phyloP scores from a whole-genome alignment of 257 asterid genomes.

The Salvia rosmarinus region DNA sequence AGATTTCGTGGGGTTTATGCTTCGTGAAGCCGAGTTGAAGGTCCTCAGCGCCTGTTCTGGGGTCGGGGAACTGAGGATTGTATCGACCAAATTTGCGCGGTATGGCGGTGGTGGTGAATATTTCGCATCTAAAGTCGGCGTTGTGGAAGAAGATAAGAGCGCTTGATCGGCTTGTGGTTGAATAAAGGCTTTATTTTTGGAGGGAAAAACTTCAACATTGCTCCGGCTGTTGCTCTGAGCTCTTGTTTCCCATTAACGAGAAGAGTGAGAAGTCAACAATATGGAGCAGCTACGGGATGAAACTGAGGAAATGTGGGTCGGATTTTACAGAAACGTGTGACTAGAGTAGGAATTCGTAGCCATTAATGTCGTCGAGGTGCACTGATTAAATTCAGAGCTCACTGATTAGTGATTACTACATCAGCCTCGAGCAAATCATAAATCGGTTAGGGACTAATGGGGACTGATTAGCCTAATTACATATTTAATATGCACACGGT shows the following conservation, averaged over 20 bases:
- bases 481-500: too few species aligned
- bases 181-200: constrained; percentile 38
- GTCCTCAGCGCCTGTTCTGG: constrained; percentile 54
- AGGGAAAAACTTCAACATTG: constrained; percentile 45
- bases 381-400: neutral
- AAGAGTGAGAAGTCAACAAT: neutral
- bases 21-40: constrained; percentile 55
- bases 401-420: neutral
- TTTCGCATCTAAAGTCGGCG: constrained; percentile 29
- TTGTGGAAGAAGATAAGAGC: constrained; percentile 35
- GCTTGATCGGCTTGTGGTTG: constrained; percentile 22
- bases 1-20: constrained; percentile 45
- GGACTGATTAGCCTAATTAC: too few species aligned
- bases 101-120: constrained; percentile 45
- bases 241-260: constrained; percentile 30
- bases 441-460: too few species aligned
- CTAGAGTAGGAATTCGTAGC: neutral
- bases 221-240: constrained; percentile 19
- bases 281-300: neutral
- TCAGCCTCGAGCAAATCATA: neutral
- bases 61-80: constrained; percentile 59
- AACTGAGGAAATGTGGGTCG: neutral
- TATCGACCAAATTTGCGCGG: constrained; percentile 45
- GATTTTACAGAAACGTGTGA: neutral
- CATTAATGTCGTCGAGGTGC: neutral